phyloP scores from a whole-genome alignment of 164 flowering plant species.

The Amborella trichopoda region DNA sequence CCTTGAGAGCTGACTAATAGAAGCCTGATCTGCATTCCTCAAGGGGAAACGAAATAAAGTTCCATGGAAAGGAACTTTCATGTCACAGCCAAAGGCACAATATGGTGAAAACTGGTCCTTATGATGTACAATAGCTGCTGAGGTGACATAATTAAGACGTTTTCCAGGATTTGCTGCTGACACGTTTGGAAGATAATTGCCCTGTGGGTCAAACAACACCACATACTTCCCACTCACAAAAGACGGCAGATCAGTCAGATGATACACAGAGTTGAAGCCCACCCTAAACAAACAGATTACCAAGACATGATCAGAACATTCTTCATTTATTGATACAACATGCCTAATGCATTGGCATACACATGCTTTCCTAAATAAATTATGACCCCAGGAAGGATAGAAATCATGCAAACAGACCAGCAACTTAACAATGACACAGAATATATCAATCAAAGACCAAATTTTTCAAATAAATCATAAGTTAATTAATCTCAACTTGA shows the following conservation, averaged over 20 bases:
- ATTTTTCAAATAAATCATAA: background rate
- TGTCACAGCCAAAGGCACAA: slow-evolving; percentile 92
- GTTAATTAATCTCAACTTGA: too few species aligned
- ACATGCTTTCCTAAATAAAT: background rate
- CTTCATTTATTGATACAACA: too few species aligned
- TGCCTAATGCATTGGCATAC: background rate
- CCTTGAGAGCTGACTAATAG: slow-evolving; percentile 73
- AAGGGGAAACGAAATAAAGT: slow-evolving; percentile 94
- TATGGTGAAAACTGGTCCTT: slow-evolving; percentile 80
- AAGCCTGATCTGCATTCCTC: slow-evolving; percentile 81
- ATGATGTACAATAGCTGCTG: slow-evolving; percentile 64
- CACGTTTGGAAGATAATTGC: slow-evolving; percentile 69
- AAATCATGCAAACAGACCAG: background rate
- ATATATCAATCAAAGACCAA: background rate
- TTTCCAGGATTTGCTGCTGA: slow-evolving; percentile 92
- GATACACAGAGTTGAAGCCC: slow-evolving; percentile 97
- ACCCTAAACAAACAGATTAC: slow-evolving; percentile 37
- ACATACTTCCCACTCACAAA: slow-evolving; percentile 89
- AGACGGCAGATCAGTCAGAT: slow-evolving; percentile 89
- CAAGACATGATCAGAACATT: background rate
- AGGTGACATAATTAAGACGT: slow-evolving; percentile 73
- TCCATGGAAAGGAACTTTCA: slow-evolving; percentile 63
- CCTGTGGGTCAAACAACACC: slow-evolving; percentile 94
- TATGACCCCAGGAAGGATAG: too few species aligned
- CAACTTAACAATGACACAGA: background rate